Percentiles rank a stretch among this genome's conserved stretches.
phyloP scores from a whole-genome alignment of 139 green algal genomes.

The Trebouxia sp. region DNA sequence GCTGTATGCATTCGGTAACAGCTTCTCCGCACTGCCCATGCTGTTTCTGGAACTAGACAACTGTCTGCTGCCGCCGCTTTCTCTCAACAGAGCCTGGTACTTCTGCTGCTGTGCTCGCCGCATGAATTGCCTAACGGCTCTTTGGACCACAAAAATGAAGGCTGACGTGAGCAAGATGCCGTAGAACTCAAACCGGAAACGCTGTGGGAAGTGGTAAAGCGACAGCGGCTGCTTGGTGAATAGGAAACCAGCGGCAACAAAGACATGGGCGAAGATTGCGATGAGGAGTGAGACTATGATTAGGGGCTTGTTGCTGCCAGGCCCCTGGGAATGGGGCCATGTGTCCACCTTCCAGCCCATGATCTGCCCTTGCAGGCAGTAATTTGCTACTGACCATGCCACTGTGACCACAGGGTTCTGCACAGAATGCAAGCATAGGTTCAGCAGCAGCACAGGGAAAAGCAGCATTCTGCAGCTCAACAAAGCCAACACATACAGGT shows the following conservation, averaged over 20 bases:
- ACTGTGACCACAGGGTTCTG: background rate
- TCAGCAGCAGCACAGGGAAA: background rate
- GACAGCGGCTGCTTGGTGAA: background rate
- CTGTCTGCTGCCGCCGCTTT: background rate
- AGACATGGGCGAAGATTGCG: conserved; percentile 1
- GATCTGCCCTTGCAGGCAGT: conserved; percentile 13
- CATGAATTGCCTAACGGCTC: background rate
- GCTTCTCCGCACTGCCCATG: background rate
- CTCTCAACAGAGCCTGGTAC: background rate
- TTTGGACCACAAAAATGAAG: background rate
- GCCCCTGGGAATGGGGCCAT: background rate
- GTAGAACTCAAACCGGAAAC: background rate
- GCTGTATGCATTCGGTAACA: background rate
- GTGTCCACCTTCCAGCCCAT: conserved; percentile 12
- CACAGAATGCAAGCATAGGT: no score
- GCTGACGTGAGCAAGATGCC: background rate
- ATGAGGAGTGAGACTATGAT: background rate
- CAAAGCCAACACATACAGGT: no score
- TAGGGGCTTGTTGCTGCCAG: background rate
- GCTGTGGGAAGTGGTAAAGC: background rate
- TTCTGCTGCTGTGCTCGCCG: background rate
- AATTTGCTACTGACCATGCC: background rate
- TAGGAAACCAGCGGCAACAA: background rate
- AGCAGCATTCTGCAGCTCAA: no score
- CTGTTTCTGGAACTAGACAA: background rate